Base-by-base conservation (phyloP, 805 yeast genomes). In the Wickerhamomyces chambardii region DNA sequence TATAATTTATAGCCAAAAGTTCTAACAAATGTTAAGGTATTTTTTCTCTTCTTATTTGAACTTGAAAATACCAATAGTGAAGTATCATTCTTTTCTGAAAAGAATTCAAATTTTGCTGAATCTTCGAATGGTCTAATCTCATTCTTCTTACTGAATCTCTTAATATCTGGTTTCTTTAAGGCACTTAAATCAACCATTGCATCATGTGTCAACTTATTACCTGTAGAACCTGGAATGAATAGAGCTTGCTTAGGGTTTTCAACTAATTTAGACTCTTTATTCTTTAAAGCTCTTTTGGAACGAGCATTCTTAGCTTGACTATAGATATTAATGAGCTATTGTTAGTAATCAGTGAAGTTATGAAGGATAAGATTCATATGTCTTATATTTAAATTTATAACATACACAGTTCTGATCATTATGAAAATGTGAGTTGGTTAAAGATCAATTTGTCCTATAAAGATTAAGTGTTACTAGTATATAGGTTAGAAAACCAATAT, bases 41-140 rank as follows among this genome's bases (percentile, higher is more conserved):
- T 85, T 41, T 94, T 95, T 58, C 98, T 75, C 66, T 92, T 92
- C 58, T 92, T 92, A 55, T 84, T 85, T 59, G 75, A 74, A 16
- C 85, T 69, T 8, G 86, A 70, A 34, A 89, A 68, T 12, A 92
- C 94, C 51, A 92, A 56, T 38, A 92, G 63, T 3, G 97, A 86
- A 30, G 83, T 59, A 58, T 92, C 98, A 57, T 92, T 92, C 69
- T 92, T 92, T 59, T 90, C 95, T 47, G 95, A 73, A 61, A 92
- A 85, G 52, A 92, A 92, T 59, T 92, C 98, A 40, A 92, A 62
- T 27, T 81, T 73, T 3, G 81, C 50, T 12, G 85, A 71, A 55
- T 92, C 97, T 60, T 92, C 98, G 59, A 92, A 92, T 14, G 98
- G 97, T 46, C 81, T 72, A 42, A 90, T 69, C 31, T 85, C 90